These are phyloP conservation scores for Vicia faba DNA, from an alignment of 306 rosid genomes.

Conservation along the genomic window DNA sequence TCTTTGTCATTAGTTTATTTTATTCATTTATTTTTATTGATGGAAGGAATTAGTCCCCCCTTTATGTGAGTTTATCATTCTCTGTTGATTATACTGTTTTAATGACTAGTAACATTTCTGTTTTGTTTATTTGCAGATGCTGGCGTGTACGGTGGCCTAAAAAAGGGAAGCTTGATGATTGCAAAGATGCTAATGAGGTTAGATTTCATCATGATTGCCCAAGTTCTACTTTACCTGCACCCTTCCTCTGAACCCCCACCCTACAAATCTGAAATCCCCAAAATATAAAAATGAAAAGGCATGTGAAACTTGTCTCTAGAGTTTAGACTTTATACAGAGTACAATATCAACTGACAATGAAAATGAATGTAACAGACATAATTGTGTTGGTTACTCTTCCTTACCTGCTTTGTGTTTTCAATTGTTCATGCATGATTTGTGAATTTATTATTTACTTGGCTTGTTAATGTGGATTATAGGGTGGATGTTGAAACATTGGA, in stretches of 20 bases:
- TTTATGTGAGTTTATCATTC: slow-evolving; percentile 2
- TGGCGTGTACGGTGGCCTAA: slow-evolving; percentile 96
- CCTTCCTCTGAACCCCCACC: not conserved
- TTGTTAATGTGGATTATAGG: slow-evolving; percentile 23
- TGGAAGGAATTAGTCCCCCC: not conserved
- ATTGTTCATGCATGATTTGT: slow-evolving; percentile 5
- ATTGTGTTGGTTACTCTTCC: slow-evolving; percentile 25
- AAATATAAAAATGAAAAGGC: not conserved
- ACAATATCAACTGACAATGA: slow-evolving; percentile 13
- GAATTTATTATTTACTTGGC: slow-evolving; percentile 23
- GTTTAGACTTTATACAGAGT: not conserved
- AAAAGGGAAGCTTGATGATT: slow-evolving; percentile 53
- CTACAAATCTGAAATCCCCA: slow-evolving; percentile 14
- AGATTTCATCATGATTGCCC: slow-evolving; percentile 28
- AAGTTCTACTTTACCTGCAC: slow-evolving; percentile 9
- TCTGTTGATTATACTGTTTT: slow-evolving; percentile 9
- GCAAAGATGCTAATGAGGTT: slow-evolving; percentile 99
- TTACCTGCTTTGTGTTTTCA: slow-evolving; percentile 1
- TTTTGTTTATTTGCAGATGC: slow-evolving; percentile 59
- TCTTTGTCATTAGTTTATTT: slow-evolving; percentile 18
- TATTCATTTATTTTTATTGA: slow-evolving; percentile 14
- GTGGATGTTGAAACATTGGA: slow-evolving; percentile 11
- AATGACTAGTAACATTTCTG: slow-evolving; percentile 21
- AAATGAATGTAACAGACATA: slow-evolving; percentile 15
- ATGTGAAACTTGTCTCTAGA: slow-evolving; percentile 9